Evolutionary conservation across 2,329 filamentous ascomycete species (phyloP), one percentile per base, ranked within the genome.

Genomic region (Fusarium xyrophilum): DNA sequence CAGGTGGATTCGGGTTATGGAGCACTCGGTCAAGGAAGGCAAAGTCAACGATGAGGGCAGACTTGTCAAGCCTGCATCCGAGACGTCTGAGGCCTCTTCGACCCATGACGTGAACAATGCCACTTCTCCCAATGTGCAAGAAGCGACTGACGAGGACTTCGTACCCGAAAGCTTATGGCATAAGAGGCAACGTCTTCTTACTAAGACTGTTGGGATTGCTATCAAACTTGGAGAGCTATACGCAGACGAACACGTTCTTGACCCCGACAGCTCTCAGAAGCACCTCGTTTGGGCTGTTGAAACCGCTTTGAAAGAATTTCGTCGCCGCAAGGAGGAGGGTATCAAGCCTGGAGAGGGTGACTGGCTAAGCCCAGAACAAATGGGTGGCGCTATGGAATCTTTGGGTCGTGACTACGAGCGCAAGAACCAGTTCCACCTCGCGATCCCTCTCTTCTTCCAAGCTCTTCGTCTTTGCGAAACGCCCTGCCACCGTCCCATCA

Each of bases 161-260:
- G 63, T 71, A 30, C 71, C 69, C 5, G 86, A 88, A 72, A 86
- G 82, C 27, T 74, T 85, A 14, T 88, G 85, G 79, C 82, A 80
- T 19, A 86, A 86, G 71, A 80, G 91, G 39, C 90, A 88, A 40
- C 87, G 89, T 51, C 81, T 96, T 8, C 80, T 97, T 57, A 88
- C 87, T 65, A 94, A 91, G 76, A 86, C 89, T 6, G 87, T 97
- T 38, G 89, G 88, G 23, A 89, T 95, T 38, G 89, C 89, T 70
- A 88, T 96, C 57, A 97, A 97, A 81, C 84, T 98, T 10, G 94
- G 91, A 33, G 90, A 94, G 72, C 81, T 97, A 12, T 97, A 97
- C 78, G 85, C 89, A 7, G 88, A 90, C 63, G 88, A 92, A 56
- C 89, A 93, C 75, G 86, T 97, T 15, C 85, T 91, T 53, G 86